phyloP scores from a whole-genome alignment of 192 early-diverging fungal genomes.

The Coemansia sp. region DNA sequence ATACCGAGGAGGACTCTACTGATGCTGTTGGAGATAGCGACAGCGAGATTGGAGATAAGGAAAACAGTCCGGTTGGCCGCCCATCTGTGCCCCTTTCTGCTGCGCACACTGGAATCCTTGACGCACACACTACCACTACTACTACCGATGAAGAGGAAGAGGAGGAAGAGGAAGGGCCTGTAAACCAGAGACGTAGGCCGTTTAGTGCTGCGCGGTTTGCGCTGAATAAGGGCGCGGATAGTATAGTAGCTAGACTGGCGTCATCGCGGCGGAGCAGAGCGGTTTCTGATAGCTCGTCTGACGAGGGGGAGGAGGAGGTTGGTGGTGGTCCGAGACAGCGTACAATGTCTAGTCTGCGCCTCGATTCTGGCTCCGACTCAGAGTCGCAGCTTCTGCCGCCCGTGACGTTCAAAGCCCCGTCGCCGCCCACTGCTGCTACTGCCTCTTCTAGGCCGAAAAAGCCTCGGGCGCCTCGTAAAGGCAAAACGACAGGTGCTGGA shows the following conservation, averaged over 20 bases:
- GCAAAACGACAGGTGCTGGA: neutral
- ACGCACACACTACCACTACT: neutral
- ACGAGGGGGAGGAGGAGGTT: neutral
- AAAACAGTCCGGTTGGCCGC: neutral
- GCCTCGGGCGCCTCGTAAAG: neutral
- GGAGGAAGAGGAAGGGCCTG: neutral
- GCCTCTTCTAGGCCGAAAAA: neutral
- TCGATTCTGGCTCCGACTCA: conserved; percentile 24
- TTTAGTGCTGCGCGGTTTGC: conserved; percentile 13
- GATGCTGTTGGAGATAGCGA: conserved; percentile 13
- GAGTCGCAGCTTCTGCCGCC: conserved; percentile 2
- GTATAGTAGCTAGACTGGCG: conserved; percentile 25
- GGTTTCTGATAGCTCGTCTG: conserved; percentile 9
- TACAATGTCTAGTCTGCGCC: conserved; percentile 10
- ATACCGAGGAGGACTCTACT: conserved; percentile 10
- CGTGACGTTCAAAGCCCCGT: neutral
- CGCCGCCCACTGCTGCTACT: neutral
- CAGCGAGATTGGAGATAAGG: conserved; percentile 7
- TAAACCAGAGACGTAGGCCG: neutral
- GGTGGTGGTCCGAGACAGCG: neutral
- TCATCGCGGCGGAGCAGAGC: conserved; percentile 11
- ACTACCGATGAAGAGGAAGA: neutral
- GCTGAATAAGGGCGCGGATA: conserved; percentile 16
- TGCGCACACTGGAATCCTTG: neutral
- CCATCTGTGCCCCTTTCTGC: neutral